phyloP scores from a whole-genome alignment of 2,329 filamentous ascomycete species.

The Emmonsiellopsis sp. region DNA sequence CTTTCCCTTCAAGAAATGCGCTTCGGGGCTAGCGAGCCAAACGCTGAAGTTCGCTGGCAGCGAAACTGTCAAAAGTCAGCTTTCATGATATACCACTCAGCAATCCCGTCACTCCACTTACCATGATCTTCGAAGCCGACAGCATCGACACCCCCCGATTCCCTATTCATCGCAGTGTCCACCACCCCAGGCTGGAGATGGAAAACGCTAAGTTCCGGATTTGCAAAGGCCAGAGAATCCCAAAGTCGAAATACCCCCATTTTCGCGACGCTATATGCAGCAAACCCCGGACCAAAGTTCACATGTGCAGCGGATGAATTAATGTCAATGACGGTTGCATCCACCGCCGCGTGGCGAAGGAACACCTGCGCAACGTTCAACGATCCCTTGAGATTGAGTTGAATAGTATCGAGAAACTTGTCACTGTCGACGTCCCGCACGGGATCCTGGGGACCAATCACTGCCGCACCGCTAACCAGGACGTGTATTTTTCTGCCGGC shows the following conservation, averaged over 20 bases:
- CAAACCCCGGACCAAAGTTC: neutral
- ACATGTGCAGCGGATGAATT: conserved; percentile 20
- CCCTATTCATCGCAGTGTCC: conserved; percentile 20
- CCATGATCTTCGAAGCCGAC: conserved; percentile 20
- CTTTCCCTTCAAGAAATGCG: conserved; percentile 30
- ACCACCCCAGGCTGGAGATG: conserved; percentile 28
- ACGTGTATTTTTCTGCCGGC: conserved; percentile 26
- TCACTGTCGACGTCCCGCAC: conserved; percentile 21
- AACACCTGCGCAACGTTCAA: conserved; percentile 28
- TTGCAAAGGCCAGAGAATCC: conserved; percentile 19
- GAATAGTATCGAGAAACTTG: conserved; percentile 26
- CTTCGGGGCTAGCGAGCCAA: conserved; percentile 32
- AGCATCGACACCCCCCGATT: conserved; percentile 15
- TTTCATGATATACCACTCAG: conserved; percentile 4
- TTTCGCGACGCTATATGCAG: neutral
- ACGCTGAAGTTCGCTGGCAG: conserved; percentile 23
- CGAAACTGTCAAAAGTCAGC: conserved; percentile 14
- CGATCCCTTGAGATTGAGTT: conserved; percentile 26
- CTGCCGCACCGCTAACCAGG: conserved; percentile 32
- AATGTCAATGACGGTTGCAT: conserved; percentile 29
- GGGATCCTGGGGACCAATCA: conserved; percentile 19
- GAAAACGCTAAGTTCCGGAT: conserved; percentile 22
- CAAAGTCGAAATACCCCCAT: conserved; percentile 21
- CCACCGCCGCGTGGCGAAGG: conserved; percentile 21
- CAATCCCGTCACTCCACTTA: conserved; percentile 12